A percentile compares a stretch with the other conserved stretches of the same genome.
Conservation (phyloP, 2,329 filamentous ascomycete species). For the Arachnomyces sp. region DNA sequence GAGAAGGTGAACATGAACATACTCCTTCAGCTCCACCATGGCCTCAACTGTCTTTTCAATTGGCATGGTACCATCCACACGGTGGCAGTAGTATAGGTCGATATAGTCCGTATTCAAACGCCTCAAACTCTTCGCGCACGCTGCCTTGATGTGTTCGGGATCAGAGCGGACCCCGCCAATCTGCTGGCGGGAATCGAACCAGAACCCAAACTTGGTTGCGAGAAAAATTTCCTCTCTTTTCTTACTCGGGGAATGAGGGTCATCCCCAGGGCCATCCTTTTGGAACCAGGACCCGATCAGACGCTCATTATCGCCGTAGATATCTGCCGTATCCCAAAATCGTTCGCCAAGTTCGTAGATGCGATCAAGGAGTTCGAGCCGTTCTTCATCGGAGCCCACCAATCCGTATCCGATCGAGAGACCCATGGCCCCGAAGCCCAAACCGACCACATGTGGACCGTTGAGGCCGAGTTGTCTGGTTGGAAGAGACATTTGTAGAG, state of each 20-base stretch:
- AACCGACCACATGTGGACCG: not conserved
- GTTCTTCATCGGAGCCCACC: slow-evolving; percentile 33
- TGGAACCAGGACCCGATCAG: slow-evolving; percentile 45
- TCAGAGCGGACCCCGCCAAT: no score
- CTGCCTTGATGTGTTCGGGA: no score
- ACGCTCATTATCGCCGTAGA: slow-evolving; percentile 43
- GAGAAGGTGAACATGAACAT: no score
- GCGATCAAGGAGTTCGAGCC: slow-evolving; percentile 38
- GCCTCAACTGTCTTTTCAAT: slow-evolving; percentile 36
- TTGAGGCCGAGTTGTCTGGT: not conserved
- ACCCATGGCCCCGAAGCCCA: slow-evolving; percentile 16
- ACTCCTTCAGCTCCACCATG: slow-evolving; percentile 35
- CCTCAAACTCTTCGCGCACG: no score
- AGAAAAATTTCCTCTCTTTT: slow-evolving; percentile 45
- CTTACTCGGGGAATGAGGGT: no score
- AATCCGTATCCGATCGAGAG: slow-evolving; percentile 24
- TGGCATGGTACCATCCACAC: slow-evolving; percentile 31
- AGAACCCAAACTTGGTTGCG: slow-evolving; percentile 44
- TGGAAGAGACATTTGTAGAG: no score
- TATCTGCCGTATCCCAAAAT: slow-evolving; percentile 37
- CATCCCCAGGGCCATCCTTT: slow-evolving; percentile 21
- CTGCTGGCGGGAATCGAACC: no score
- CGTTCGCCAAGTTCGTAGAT: slow-evolving; percentile 37
- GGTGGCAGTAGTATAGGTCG: slow-evolving; percentile 44
- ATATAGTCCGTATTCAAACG: slow-evolving; percentile 21